Evolutionary conservation across 2,329 filamentous ascomycete species (phyloP).

Genomic region (Huntiella bhutanensis): DNA sequence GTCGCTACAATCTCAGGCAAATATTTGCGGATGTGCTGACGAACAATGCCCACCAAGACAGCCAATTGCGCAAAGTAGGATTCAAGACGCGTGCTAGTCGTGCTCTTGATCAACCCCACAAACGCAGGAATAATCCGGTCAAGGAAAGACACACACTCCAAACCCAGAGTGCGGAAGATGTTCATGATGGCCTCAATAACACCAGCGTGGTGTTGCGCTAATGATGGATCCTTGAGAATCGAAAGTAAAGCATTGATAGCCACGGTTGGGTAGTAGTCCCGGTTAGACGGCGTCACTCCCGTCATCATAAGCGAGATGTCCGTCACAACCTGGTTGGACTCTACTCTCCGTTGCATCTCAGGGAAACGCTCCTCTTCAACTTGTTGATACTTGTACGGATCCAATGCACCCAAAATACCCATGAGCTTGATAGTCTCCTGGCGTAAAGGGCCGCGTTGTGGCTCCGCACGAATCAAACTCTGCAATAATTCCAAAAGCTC

Average conservation of each 20-base stretch:
- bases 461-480: conserved; percentile 81
- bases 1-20: conserved; percentile 71
- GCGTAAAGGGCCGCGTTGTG: conserved; percentile 61
- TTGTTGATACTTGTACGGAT: conserved; percentile 91
- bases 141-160: conserved; percentile 92
- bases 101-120: conserved; percentile 68
- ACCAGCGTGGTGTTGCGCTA: conserved; percentile 76
- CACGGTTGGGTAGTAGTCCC: conserved; percentile 96
- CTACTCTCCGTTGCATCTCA: conserved; percentile 47
- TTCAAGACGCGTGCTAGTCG: conserved; percentile 60
- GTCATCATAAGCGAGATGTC: conserved; percentile 98
- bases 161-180: conserved; percentile 86
- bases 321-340: conserved; percentile 46
- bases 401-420: conserved; percentile 83
- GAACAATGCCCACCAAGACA: conserved; percentile 81
- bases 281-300: conserved; percentile 84
- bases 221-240: conserved; percentile 75
- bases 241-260: conserved; percentile 90
- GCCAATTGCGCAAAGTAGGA: conserved; percentile 96
- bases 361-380: conserved; percentile 73
- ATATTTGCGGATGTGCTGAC: conserved; percentile 87
- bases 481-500: conserved; percentile 83
- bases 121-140: conserved; percentile 91
- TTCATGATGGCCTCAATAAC: conserved; percentile 98
- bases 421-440: conserved; percentile 94